phyloP scores from a whole-genome alignment of 164 flowering plant genomes.

The Chimonanthus praecox region DNA sequence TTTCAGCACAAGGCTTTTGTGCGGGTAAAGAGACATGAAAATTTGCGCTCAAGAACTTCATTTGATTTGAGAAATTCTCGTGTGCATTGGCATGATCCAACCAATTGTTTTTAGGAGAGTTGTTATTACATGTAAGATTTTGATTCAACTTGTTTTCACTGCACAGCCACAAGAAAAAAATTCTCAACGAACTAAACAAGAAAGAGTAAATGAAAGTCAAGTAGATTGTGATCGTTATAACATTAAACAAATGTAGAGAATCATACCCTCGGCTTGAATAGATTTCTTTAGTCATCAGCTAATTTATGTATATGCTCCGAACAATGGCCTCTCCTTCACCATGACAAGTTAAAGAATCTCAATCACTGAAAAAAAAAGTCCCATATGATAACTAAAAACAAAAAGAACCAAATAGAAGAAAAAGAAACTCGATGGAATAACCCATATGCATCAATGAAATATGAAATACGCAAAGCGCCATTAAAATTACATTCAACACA shows the following conservation, averaged over 20 bases:
- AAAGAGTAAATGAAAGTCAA: background rate
- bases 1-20: constrained; percentile 46
- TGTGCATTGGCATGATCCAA: constrained; percentile 51
- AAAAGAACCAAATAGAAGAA: background rate
- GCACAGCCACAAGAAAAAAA: constrained; percentile 10
- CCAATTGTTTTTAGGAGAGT: constrained; percentile 56
- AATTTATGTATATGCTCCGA: constrained; percentile 10
- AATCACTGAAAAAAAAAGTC: background rate
- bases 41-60: constrained; percentile 53
- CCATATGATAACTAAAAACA: background rate
- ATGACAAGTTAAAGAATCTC: background rate
- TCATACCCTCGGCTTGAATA: constrained; percentile 8
- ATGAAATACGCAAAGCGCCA: no score
- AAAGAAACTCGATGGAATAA: no score
- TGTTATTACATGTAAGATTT: constrained; percentile 16
- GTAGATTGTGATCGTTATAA: constrained; percentile 2
- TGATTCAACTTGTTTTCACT: constrained; percentile 25
- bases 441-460: no score
- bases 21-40: constrained; percentile 59
- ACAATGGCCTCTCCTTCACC: background rate
- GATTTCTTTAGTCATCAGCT: constrained; percentile 16
- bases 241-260: background rate
- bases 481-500: no score
- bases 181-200: background rate
- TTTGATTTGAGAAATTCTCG: constrained; percentile 38